Evolutionary conservation across 2,329 filamentous ascomycete species (phyloP).

Genomic region (Fusarium bulbicola): DNA sequence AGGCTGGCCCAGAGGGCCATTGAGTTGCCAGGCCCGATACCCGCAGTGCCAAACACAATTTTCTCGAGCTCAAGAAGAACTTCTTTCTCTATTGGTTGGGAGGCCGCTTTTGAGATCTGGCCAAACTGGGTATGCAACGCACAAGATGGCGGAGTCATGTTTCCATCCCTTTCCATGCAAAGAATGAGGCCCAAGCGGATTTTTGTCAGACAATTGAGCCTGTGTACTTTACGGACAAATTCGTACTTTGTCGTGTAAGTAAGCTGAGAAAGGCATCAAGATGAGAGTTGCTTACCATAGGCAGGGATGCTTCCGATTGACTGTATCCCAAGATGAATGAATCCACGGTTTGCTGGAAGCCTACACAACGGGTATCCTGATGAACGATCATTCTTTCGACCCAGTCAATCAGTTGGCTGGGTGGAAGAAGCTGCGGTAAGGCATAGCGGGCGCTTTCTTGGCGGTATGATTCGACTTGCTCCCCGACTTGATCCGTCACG

Average conservation of each 20-base stretch:
- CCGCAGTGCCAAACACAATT: slow-evolving; percentile 37
- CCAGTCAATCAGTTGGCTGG: slow-evolving; percentile 37
- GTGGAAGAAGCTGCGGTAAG: slow-evolving; percentile 36
- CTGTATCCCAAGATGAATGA: slow-evolving; percentile 41
- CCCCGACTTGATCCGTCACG: slow-evolving; percentile 41
- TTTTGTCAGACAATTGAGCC: slow-evolving; percentile 42
- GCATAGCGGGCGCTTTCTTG: slow-evolving; percentile 43
- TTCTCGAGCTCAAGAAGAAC: slow-evolving; percentile 40
- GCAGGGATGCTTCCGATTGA: slow-evolving; percentile 30
- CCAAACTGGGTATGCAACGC: slow-evolving; percentile 43
- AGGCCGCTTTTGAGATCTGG: slow-evolving; percentile 42
- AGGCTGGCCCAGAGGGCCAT: slow-evolving; percentile 43
- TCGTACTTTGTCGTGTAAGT: slow-evolving; percentile 27
- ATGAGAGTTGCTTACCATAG: slow-evolving; percentile 34
- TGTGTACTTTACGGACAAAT: slow-evolving; percentile 41
- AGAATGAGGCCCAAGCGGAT: slow-evolving; percentile 40
- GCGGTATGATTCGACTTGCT: slow-evolving; percentile 39
- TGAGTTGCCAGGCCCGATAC: slow-evolving; percentile 37
- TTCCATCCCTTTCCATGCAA: slow-evolving; percentile 37
- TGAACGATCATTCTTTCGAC: slow-evolving; percentile 37
- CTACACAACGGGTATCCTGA: slow-evolving; percentile 39
- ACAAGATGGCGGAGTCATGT: slow-evolving; percentile 39
- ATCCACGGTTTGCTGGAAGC: slow-evolving; percentile 43
- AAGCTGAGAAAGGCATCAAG: not conserved
- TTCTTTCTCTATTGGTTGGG: slow-evolving; percentile 40